Conservation (phyloP, 768 basidiomycete species). For the Trametes cingulata region DNA sequence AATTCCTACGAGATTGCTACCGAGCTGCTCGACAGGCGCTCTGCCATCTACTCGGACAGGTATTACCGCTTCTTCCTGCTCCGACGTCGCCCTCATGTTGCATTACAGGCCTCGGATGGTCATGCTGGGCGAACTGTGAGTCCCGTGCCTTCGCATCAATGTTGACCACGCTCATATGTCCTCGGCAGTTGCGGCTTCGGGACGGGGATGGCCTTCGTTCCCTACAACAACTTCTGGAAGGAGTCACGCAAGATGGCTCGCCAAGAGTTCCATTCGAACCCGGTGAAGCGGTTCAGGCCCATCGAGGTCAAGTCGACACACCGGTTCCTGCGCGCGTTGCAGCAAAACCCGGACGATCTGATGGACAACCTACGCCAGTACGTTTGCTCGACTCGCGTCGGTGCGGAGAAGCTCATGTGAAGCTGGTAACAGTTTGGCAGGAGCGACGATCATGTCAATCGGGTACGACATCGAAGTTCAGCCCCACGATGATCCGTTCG, state of each 20-base stretch:
- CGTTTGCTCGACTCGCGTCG: background rate
- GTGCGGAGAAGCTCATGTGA: background rate
- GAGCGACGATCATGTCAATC: constrained; percentile 12
- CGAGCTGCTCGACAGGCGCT: constrained; percentile 31
- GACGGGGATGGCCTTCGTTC: constrained; percentile 1
- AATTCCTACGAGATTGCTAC: constrained; percentile 26
- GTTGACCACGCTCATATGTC: too few relatives aligned
- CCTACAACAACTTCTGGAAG: constrained; percentile 3
- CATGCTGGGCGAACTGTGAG: constrained; percentile 10
- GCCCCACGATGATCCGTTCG: constrained; percentile 13
- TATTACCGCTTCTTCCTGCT: background rate
- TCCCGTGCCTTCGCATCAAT: background rate
- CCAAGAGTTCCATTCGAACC: constrained; percentile 6
- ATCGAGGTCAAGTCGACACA: background rate
- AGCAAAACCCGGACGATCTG: background rate
- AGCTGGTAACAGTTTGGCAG: background rate
- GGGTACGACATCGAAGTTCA: constrained; percentile 15
- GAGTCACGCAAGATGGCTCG: constrained; percentile 4
- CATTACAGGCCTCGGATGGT: constrained; percentile 2
- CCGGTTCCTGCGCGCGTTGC: constrained; percentile 1
- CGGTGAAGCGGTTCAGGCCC: constrained; percentile 4
- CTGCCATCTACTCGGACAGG: constrained; percentile 30
- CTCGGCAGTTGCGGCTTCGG: constrained; percentile 1
- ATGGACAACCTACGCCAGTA: constrained; percentile 14
- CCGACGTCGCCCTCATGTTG: background rate